Evolutionary conservation across 2,329 filamentous ascomycete species (phyloP), one percentile per base, ranked within the genome.

Genomic region (Diaporthe capsici): DNA sequence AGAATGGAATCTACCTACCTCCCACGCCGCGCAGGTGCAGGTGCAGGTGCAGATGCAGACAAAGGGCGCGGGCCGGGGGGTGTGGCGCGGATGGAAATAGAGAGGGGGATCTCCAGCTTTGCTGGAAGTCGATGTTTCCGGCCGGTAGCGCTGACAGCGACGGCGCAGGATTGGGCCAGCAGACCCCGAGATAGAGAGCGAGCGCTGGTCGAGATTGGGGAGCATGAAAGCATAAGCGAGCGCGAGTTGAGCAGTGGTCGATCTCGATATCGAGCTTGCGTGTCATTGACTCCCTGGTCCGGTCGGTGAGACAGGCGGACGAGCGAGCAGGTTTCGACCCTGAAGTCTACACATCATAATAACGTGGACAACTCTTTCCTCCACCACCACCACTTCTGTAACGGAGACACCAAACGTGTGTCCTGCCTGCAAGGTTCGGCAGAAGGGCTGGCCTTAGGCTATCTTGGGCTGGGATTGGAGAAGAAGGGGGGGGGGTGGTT

Each of bases 331-430:
- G 63, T 51, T 51, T 67, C 39, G 60, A 25, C 60, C 31, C n/a
- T 44, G n/a, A 31, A 67, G 61, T 67, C 28, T 49, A 22, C 61
- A 49, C 39, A 63, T 37, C 31, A 34, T 37, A 22, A 58, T 10
- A 47, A 42, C 22, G 37, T n/a, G 20, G 34, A 39, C 15, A 5
- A 10, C 42, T 31, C 42, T 49, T 28, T 34, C 44, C 15, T 8
- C 34, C 61, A n/a, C 63, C 63, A 68, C 65, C 65, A 68, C 22
- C 65, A 68, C 13, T 68, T 68, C 65, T 68, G 65, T 68, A 53
- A 68, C 65, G 34, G 8, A 5, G 22, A 68, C 47, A 22, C 4
- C 22, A 67, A 47, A 20, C 44, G 63, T 34, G 61, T 67, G 63
- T 31, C 37, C n/a, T 61, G 20, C 15, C 37, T 67, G 44, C 47